Conservation (phyloP, 495 filamentous ascomycete genomes). For the Baudoinia panamericana region DNA sequence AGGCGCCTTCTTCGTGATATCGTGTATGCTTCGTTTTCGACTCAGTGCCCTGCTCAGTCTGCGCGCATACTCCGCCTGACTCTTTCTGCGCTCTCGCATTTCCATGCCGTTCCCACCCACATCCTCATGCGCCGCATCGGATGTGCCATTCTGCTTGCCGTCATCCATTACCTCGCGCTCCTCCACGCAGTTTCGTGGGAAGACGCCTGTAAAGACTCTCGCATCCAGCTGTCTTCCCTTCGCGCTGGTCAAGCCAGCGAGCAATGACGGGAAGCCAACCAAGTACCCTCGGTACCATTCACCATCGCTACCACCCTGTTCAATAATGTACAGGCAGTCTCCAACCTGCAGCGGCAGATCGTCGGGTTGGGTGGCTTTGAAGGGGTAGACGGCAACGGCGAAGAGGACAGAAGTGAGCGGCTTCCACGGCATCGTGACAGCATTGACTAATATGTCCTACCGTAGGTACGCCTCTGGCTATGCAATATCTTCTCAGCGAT, state of each 20-base stretch:
- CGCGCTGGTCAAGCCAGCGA: conserved; percentile 80
- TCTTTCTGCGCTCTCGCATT: conserved; percentile 13
- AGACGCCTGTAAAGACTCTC: conserved; percentile 92
- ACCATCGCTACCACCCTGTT: conserved; percentile 73
- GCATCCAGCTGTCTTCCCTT: conserved; percentile 91
- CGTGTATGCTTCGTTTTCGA: conserved; percentile 13
- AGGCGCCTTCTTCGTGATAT: conserved; percentile 11
- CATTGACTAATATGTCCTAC: no score
- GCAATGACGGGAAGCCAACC: conserved; percentile 80
- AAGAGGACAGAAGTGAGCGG: conserved; percentile 95
- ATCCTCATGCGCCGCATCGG: neutral
- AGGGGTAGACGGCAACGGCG: conserved; percentile 87
- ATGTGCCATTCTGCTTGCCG: conserved; percentile 15
- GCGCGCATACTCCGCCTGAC: conserved; percentile 15
- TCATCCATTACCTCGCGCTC: conserved; percentile 39
- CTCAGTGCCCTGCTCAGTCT: conserved; percentile 15
- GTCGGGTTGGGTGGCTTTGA: conserved; percentile 68
- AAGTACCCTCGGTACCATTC: conserved; percentile 94
- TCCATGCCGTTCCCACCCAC: neutral
- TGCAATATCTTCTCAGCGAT: no score
- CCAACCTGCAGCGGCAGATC: conserved; percentile 96
- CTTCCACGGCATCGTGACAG: conserved; percentile 71
- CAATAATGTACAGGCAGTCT: conserved; percentile 97
- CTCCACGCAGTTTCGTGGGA: conserved; percentile 85
- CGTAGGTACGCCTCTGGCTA: no score